These are phyloP conservation scores for Pseudogymnoascus sp. DNA, from an alignment of 2,329 filamentous ascomycete species.

Conservation along the genomic window DNA sequence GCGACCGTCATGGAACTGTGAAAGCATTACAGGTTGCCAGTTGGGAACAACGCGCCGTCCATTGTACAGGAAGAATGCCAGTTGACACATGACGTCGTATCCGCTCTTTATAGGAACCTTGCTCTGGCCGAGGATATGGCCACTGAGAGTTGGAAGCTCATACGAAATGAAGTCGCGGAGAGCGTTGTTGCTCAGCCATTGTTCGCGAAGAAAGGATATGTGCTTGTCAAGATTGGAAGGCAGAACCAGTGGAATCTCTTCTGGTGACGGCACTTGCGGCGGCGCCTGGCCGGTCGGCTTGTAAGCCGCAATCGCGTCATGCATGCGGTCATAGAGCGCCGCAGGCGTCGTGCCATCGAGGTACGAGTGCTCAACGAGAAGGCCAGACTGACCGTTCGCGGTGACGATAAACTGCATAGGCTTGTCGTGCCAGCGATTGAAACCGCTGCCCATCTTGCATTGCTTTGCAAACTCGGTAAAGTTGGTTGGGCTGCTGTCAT, in stretches of 20 bases:
- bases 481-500: constrained; percentile 20
- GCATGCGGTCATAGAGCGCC: constrained; percentile 13
- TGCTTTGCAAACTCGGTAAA: constrained; percentile 15
- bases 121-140: constrained; percentile 6
- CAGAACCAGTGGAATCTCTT: constrained; percentile 10
- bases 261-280: background rate
- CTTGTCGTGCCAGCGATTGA: constrained; percentile 27
- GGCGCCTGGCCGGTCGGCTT: constrained; percentile 1
- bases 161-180: constrained; percentile 13
- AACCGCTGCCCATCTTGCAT: constrained; percentile 19
- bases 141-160: constrained; percentile 14
- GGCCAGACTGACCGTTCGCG: constrained; percentile 21
- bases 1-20: constrained; percentile 21
- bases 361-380: constrained; percentile 21
- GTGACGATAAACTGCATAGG: constrained; percentile 21
- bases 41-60: constrained; percentile 11
- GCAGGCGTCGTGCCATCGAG: constrained; percentile 19
- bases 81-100: constrained; percentile 19
- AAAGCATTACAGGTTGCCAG: constrained; percentile 21
- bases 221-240: constrained; percentile 15
- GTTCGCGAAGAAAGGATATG: constrained; percentile 15
- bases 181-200: constrained; percentile 10
- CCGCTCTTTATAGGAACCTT: constrained; percentile 16
- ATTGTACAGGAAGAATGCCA: constrained; percentile 22
- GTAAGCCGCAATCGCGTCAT: constrained; percentile 15